Conservation (phyloP, 768 basidiomycete species). For the Termitomyces sp. region DNA sequence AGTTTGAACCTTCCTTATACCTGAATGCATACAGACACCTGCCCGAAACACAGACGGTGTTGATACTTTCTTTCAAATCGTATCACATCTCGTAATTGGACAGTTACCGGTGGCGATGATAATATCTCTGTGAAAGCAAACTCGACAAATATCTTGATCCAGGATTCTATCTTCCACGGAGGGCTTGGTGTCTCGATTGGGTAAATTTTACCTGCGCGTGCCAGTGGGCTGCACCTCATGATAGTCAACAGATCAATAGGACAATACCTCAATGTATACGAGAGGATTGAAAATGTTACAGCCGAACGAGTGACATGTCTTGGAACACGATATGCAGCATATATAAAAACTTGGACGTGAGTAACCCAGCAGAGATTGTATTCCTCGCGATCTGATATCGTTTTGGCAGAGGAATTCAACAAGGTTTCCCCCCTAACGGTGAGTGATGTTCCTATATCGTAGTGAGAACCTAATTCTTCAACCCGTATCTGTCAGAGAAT, state of each 20-base stretch:
- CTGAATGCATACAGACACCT: constrained; percentile 14
- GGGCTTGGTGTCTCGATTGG: constrained; percentile 38
- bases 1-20: too few relatives aligned
- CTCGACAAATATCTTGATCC: constrained; percentile 33
- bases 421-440: constrained; percentile 29
- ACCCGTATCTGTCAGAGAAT: too few relatives aligned
- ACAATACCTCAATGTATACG: constrained; percentile 26
- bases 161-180: constrained; percentile 30
- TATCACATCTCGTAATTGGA: constrained; percentile 34
- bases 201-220: neutral
- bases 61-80: constrained; percentile 33
- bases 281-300: constrained; percentile 26
- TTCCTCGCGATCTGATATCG: neutral
- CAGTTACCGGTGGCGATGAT: constrained; percentile 34
- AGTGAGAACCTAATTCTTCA: too few relatives aligned
- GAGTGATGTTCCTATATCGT: neutral
- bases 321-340: constrained; percentile 21
- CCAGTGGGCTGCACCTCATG: neutral
- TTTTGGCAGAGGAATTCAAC: constrained; percentile 18
- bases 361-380: neutral
- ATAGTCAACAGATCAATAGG: constrained; percentile 21
- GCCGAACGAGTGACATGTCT: constrained; percentile 21
- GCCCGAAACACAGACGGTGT: constrained; percentile 33
- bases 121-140: constrained; percentile 36
- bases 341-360: constrained; percentile 34